A percentile compares a stretch with the other conserved stretches of the same genome.
phyloP scores from a whole-genome alignment of 139 green algal genomes.

The Coccomyxa sp. region DNA sequence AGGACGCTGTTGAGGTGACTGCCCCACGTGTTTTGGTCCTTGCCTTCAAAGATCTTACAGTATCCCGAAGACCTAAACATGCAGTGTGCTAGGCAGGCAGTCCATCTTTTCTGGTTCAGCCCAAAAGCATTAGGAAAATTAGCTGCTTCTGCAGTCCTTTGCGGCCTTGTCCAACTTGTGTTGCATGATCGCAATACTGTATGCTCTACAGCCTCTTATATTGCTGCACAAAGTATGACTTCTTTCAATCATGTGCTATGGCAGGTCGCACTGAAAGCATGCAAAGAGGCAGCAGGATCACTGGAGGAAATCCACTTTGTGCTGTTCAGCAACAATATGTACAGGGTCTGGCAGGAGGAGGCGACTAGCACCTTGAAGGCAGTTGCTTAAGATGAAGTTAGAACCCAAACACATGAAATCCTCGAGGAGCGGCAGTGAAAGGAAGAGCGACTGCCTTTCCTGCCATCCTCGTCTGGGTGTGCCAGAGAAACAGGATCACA shows the following conservation, averaged over 20 bases:
- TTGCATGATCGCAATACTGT: no score
- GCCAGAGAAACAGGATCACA: no score
- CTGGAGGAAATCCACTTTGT: conserved; percentile 71
- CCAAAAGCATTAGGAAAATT: not conserved
- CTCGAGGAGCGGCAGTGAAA: no score
- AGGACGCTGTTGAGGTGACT: conserved; percentile 60
- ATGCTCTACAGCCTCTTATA: not conserved
- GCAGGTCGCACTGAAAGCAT: conserved; percentile 38
- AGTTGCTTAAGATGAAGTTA: no score
- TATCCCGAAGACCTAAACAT: not conserved
- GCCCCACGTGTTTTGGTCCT: not conserved
- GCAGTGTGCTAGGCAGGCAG: not conserved
- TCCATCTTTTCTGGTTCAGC: no score
- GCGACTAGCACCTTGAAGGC: no score
- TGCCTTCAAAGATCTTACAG: not conserved
- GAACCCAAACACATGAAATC: no score
- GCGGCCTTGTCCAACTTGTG: not conserved
- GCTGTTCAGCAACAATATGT: conserved; percentile 43
- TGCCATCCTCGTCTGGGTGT: no score
- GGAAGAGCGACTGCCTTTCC: no score
- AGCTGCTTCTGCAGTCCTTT: not conserved
- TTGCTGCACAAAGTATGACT: no score
- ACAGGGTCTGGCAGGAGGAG: not conserved
- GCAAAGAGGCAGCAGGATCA: conserved; percentile 28
- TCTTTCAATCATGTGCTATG: no score